Conservation (phyloP, 2,329 filamentous ascomycete genomes). For the Microdochium paspali region DNA sequence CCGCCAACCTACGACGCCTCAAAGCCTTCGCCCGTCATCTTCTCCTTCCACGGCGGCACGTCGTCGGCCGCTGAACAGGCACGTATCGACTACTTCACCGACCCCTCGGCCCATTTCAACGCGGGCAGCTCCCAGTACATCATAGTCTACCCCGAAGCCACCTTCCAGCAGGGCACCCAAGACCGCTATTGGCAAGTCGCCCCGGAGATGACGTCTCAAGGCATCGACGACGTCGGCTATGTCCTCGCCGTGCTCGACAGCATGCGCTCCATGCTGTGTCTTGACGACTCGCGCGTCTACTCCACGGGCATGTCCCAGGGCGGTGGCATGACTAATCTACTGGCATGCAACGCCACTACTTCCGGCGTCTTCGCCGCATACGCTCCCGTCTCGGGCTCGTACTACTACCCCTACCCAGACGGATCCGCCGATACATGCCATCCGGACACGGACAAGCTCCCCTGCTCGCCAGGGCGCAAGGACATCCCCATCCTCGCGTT, state of each 20-base stretch:
- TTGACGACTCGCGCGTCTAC: conserved; percentile 8
- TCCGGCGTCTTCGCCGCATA: conserved; percentile 5
- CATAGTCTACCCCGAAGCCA: neutral
- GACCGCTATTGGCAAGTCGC: conserved; percentile 3
- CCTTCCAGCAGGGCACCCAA: neutral
- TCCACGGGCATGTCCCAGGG: conserved; percentile 8
- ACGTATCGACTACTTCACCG: neutral
- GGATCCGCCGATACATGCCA: conserved; percentile 10
- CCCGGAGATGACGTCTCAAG: conserved; percentile 2
- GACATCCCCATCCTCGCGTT: conserved; percentile 34
- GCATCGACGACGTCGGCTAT: conserved; percentile 6
- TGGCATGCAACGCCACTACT: conserved; percentile 4
- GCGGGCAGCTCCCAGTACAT: neutral
- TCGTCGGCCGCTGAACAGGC: neutral
- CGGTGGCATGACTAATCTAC: conserved; percentile 6
- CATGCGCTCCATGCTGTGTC: conserved; percentile 7
- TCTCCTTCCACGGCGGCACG: neutral
- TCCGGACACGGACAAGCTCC: conserved; percentile 18
- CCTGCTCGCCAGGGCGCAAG: conserved; percentile 19
- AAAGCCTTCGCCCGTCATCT: neutral
- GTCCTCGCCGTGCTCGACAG: conserved; percentile 8
- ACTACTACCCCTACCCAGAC: conserved; percentile 3
- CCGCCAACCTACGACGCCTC: neutral
- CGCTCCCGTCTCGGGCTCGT: conserved; percentile 6
- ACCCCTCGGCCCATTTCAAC: neutral